These are phyloP conservation scores for Raphanus hybrid DNA, from an alignment of 441 rosid genomes.

Conservation along the genomic window DNA sequence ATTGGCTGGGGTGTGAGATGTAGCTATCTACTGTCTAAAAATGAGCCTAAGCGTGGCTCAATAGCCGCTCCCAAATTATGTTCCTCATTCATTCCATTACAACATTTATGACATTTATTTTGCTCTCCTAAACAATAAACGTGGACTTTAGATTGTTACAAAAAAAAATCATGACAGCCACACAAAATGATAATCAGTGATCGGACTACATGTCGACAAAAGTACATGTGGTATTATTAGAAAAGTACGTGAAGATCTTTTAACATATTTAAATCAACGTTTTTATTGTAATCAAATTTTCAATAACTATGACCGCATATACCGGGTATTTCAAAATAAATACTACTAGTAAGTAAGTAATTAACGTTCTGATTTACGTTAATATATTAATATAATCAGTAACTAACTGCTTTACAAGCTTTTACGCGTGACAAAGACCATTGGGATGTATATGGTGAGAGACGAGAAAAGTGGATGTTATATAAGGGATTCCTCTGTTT, in stretches of 20 bases:
- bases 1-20: too few species aligned
- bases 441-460: background rate
- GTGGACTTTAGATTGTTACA: background rate
- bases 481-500: conserved; percentile 37
- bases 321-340: too few species aligned
- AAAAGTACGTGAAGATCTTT: too few species aligned
- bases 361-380: too few species aligned
- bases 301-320: too few species aligned
- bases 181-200: too few species aligned
- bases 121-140: background rate
- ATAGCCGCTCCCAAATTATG: conserved; percentile 51
- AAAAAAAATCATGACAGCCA: too few species aligned
- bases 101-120: background rate
- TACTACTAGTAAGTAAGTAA: too few species aligned
- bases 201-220: too few species aligned
- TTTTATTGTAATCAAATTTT: too few species aligned
- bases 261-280: too few species aligned
- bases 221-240: too few species aligned
- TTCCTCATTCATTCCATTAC: conserved; percentile 53
- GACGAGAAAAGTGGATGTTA: conserved; percentile 21
- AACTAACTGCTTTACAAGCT: background rate
- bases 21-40: conserved; percentile 31
- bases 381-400: background rate
- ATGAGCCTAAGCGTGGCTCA: conserved; percentile 49
- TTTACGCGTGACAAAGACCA: background rate